Percentiles rank a stretch among this genome's conserved stretches.
These are phyloP conservation scores for Dittrichia graveolens DNA, from an alignment of 129 eudicot genomes.

Conservation along the genomic window DNA sequence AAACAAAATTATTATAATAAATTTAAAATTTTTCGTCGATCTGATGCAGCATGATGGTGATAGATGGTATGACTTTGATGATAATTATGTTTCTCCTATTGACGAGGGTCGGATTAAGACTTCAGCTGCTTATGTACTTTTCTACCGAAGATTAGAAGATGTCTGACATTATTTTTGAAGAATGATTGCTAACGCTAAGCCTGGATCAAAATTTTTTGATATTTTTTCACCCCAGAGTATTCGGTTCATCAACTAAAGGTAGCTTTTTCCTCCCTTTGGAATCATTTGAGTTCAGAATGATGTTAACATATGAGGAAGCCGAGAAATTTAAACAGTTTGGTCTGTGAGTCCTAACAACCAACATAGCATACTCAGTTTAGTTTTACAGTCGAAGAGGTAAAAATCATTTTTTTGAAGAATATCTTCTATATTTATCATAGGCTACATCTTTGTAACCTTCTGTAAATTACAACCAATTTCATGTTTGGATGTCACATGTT, in stretches of 20 bases:
- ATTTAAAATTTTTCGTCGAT: slow-evolving; percentile 12
- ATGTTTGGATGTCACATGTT: slow-evolving; percentile 16
- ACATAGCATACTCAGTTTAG: slow-evolving; percentile 24
- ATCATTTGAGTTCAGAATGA: slow-evolving; percentile 22
- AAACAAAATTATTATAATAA: not conserved
- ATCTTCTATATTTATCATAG: slow-evolving; percentile 26
- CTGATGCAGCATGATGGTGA: slow-evolving; percentile 79
- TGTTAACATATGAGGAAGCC: slow-evolving; percentile 22
- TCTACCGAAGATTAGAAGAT: slow-evolving; percentile 78
- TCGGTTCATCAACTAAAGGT: slow-evolving; percentile 22
- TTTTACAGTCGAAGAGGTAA: slow-evolving; percentile 29
- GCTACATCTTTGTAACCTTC: slow-evolving; percentile 38
- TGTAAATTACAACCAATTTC: slow-evolving; percentile 32
- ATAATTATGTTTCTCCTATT: slow-evolving; percentile 73
- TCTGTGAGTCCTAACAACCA: slow-evolving; percentile 31
- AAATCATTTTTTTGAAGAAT: slow-evolving; percentile 16
- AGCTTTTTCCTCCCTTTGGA: slow-evolving; percentile 6
- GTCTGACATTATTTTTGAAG: slow-evolving; percentile 25
- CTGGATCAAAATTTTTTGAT: slow-evolving; percentile 16
- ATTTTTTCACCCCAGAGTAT: slow-evolving; percentile 4
- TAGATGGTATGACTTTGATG: slow-evolving; percentile 88
- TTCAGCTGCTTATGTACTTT: slow-evolving; percentile 86
- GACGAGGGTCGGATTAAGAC: slow-evolving; percentile 83
- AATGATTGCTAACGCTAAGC: slow-evolving; percentile 12
- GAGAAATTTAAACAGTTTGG: slow-evolving; percentile 22